Evolutionary conservation across 306 rosid genomes (phyloP).

Genomic region (Mimosa bimucronata): DNA sequence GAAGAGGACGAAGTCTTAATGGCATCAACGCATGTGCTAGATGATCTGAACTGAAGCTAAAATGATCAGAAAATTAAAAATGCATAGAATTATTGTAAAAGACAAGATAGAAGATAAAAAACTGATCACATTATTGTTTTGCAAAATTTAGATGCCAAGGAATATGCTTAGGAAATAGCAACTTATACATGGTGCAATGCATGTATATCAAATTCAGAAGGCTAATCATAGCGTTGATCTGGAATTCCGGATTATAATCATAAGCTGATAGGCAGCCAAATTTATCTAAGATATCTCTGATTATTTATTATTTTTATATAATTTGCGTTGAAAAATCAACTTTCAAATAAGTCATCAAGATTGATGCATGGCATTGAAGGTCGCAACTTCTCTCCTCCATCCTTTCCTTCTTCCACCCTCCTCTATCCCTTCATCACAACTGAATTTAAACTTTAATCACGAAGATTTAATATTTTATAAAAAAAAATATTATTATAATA

Average conservation of each 20-base stretch:
- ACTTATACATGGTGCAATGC: slow-evolving; percentile 18
- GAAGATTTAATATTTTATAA: too few species aligned
- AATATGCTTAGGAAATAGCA: slow-evolving; percentile 14
- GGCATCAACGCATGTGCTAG: slow-evolving; percentile 9
- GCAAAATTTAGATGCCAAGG: slow-evolving; percentile 1
- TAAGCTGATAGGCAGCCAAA: slow-evolving; percentile 11
- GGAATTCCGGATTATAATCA: slow-evolving; percentile 7
- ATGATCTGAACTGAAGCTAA: not conserved
- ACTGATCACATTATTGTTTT: not conserved
- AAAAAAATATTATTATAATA: too few species aligned
- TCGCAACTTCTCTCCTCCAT: too few species aligned
- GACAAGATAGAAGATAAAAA: not conserved
- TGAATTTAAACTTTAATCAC: too few species aligned
- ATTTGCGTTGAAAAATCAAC: not conserved
- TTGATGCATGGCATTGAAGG: too few species aligned
- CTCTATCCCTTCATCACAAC: too few species aligned
- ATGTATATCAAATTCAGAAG: slow-evolving; percentile 21
- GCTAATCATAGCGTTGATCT: slow-evolving; percentile 14
- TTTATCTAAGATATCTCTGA: not conserved
- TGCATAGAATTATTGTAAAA: not conserved
- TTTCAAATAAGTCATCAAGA: too few species aligned
- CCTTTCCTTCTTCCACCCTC: too few species aligned
- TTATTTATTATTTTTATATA: not conserved
- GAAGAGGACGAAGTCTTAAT: not conserved
- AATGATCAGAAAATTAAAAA: not conserved